Percentiles rank a stretch among this genome's conserved stretches.
Conservation (phyloP, 106 monocot genomes). For the Cymbidium sinense region DNA sequence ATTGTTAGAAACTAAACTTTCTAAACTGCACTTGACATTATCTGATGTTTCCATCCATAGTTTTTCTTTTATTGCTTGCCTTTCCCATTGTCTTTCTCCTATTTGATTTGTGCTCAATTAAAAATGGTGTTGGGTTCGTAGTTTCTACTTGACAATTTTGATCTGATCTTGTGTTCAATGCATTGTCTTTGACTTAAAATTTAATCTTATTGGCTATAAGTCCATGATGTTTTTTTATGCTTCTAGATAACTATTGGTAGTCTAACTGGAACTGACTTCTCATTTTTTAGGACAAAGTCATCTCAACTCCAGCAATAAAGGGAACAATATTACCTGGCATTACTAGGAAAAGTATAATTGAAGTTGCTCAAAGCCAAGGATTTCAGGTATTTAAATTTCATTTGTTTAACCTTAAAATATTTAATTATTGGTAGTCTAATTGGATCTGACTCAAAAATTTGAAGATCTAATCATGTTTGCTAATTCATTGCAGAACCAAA, state of each 20-base stretch:
- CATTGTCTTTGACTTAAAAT: background rate
- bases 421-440: background rate
- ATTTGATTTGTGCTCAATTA: background rate
- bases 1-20: background rate
- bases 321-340: conserved; percentile 72
- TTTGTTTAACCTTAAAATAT: background rate
- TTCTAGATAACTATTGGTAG: background rate
- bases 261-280: background rate
- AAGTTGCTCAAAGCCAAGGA: conserved; percentile 39
- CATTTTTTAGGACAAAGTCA: conserved; percentile 31
- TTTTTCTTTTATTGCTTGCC: background rate
- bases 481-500: background rate
- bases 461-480: background rate
- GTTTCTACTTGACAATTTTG: background rate
- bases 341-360: conserved; percentile 77
- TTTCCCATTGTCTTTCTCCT: background rate
- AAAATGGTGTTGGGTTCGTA: background rate
- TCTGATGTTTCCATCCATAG: background rate
- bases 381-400: conserved; percentile 36
- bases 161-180: background rate
- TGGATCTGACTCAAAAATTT: background rate
- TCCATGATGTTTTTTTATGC: background rate
- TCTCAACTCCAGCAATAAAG: conserved; percentile 49
- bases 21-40: background rate
- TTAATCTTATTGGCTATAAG: background rate